Base-by-base conservation (phyloP, 441 rosid genomes). In the Macaranga tanarius region DNA sequence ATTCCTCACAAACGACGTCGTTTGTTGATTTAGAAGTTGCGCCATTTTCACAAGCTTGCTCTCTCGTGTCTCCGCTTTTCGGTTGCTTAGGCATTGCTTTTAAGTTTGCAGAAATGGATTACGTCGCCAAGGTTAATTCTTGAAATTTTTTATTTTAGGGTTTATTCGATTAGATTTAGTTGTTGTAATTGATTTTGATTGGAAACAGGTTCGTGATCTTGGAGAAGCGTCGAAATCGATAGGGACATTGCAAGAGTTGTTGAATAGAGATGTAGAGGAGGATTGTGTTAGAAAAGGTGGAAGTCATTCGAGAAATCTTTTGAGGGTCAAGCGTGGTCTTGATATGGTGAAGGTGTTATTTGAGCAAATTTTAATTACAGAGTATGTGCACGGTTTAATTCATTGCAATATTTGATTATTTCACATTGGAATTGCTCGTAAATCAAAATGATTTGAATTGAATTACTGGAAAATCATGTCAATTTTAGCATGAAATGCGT, bases 91-190 rank as follows among this genome's bases (percentile, higher is more conserved):
- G 99, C 44, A 86, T 95, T 71, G 97, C 99, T 72, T 95, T 95
- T 85, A 95, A 91, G 82, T 95, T 95, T 71, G 99, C 96, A 0
- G 97, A 95, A 79, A 85, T 86, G 95, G 97, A 95, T 75, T 95
- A 91, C 50, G 96, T 92, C 19, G 90, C 97, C 72, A 91, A 95
- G 95, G 97, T 93, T 5, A 0, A 1, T 5, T 52, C 13, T 52
- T 52, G 38, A 31, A 31, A 31, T 31, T 31, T 31, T 31, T 31
- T 31, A n/a, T n/a, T 31, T 31, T 31, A 31, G 38, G 38, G 38
- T 31, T 3, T 31, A 31, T 31, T 31, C 38, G 38, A 2, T 31
- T 2, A 31, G 38, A 31, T 31, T 31, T 31, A 2, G 38, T 31
- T 31, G 38, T 31, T 31, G 5, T 31, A 31, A 4, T 31, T 31